A percentile compares a stretch with the other conserved stretches of the same genome.
phyloP scores from a whole-genome alignment of 2,329 filamentous ascomycete species.

The Botrytis tulipae region DNA sequence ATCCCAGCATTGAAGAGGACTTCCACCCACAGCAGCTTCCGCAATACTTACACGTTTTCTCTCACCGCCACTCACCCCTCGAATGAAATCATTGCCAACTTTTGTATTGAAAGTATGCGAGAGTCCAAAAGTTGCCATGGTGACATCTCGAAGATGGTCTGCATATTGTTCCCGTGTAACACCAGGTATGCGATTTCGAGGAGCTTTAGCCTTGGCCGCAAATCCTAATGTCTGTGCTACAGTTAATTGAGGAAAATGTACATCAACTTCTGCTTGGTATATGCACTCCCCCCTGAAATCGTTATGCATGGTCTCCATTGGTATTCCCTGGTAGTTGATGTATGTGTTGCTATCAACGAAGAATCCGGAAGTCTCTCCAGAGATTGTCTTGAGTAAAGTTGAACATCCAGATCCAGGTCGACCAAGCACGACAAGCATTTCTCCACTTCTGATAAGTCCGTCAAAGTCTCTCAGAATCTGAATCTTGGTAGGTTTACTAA shows the following conservation, averaged over 20 bases:
- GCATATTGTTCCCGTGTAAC: slow-evolving; percentile 59
- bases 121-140: slow-evolving; percentile 69
- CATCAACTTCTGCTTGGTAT: slow-evolving; percentile 74
- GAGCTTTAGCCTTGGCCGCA: slow-evolving; percentile 66
- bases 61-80: slow-evolving; percentile 70
- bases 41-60: slow-evolving; percentile 80
- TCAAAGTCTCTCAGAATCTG: slow-evolving; percentile 63
- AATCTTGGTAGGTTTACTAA: slow-evolving; percentile 48
- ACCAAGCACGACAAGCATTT: slow-evolving; percentile 68
- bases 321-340: slow-evolving; percentile 61
- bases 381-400: slow-evolving; percentile 60
- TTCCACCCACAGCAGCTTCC: slow-evolving; percentile 63
- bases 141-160: slow-evolving; percentile 53
- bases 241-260: slow-evolving; percentile 75
- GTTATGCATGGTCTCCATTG: slow-evolving; percentile 49
- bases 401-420: slow-evolving; percentile 64
- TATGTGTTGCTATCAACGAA: slow-evolving; percentile 48
- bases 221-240: slow-evolving; percentile 74
- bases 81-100: slow-evolving; percentile 71
- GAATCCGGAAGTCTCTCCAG: slow-evolving; percentile 55
- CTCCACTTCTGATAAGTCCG: slow-evolving; percentile 60
- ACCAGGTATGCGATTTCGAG: slow-evolving; percentile 60
- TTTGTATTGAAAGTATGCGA: slow-evolving; percentile 70
- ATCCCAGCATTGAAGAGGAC: slow-evolving; percentile 71
- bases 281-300: slow-evolving; percentile 65